Percentiles rank a stretch among this genome's conserved stretches.
Conservation (phyloP, 768 basidiomycete species). For the Naganishia kalamii region DNA sequence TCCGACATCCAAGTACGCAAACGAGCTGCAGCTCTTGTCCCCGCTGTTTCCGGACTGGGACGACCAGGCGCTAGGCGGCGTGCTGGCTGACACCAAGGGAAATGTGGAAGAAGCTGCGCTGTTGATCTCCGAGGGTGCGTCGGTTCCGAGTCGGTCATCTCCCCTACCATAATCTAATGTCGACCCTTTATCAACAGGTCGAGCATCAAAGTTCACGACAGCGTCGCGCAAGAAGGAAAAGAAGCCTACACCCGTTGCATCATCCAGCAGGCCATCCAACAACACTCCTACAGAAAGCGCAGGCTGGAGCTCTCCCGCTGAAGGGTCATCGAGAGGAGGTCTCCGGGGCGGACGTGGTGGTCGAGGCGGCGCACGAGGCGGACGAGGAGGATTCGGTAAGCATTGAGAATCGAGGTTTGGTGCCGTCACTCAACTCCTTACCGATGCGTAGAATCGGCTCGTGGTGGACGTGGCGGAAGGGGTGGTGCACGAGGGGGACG, state of each 20-base stretch:
- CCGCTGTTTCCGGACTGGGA: conserved; percentile 47
- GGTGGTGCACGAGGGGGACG: conserved; percentile 45
- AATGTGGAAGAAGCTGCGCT: conserved; percentile 45
- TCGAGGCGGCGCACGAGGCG: conserved; percentile 36
- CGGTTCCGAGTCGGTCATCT: not conserved
- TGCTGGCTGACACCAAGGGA: conserved; percentile 44
- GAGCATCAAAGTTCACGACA: conserved; percentile 46
- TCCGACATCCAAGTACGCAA: conserved; percentile 39
- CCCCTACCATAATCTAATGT: not conserved
- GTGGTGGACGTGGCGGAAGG: conserved; percentile 41
- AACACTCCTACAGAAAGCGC: conserved; percentile 41
- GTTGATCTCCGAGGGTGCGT: conserved; percentile 46
- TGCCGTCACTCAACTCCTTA: not conserved
- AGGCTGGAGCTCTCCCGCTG: conserved; percentile 23
- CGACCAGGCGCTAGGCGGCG: conserved; percentile 42
- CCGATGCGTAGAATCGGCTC: conserved; percentile 27
- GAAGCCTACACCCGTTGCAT: conserved; percentile 29
- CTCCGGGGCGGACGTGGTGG: conserved; percentile 44
- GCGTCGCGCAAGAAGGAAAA: conserved; percentile 40
- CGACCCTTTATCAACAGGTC: conserved; percentile 31
- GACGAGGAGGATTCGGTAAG: conserved; percentile 30
- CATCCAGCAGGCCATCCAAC: conserved; percentile 25
- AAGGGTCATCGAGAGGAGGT: conserved; percentile 28
- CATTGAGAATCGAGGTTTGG: no score
- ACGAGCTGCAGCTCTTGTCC: conserved; percentile 39